phyloP scores from a whole-genome alignment of 192 early-diverging fungal genomes.

The Podila horticola region DNA sequence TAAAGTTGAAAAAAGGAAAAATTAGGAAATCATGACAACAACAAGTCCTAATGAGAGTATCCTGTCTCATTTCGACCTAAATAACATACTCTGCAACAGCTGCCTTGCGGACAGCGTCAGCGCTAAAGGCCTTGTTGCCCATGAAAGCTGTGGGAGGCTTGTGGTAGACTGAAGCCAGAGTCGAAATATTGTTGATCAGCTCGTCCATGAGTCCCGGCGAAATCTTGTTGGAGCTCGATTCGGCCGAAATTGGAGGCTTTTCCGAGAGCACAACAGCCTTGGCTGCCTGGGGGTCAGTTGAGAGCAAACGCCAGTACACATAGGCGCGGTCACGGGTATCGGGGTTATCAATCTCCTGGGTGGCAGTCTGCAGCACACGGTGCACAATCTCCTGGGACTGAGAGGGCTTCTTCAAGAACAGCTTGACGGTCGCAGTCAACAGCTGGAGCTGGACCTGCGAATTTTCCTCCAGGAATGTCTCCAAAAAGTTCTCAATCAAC shows the following conservation, averaged over 20 bases:
- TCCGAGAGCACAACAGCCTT: constrained; percentile 92
- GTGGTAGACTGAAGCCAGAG: constrained; percentile 95
- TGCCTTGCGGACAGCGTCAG: constrained; percentile 61
- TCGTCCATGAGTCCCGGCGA: constrained; percentile 84
- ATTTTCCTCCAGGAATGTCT: constrained; percentile 90
- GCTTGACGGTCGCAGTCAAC: constrained; percentile 90
- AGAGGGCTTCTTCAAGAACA: constrained; percentile 92
- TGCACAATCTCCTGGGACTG: constrained; percentile 90
- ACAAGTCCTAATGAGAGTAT: background rate
- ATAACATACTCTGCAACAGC: constrained; percentile 52
- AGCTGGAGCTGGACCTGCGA: constrained; percentile 91
- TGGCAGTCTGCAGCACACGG: constrained; percentile 86
- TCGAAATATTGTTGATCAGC: constrained; percentile 86
- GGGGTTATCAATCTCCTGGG: constrained; percentile 90
- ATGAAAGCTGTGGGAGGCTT: constrained; percentile 87
- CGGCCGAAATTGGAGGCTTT: constrained; percentile 84
- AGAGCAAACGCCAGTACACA: constrained; percentile 97
- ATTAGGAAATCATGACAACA: constrained; percentile 6
- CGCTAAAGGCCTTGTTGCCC: constrained; percentile 67
- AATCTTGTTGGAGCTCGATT: constrained; percentile 64
- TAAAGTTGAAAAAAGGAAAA: constrained; percentile 18
- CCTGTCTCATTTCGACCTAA: background rate
- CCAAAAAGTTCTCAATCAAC: constrained; percentile 81
- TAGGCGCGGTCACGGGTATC: constrained; percentile 97
- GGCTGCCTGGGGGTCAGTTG: constrained; percentile 92